A percentile compares a stretch with the other conserved stretches of the same genome.
Evolutionary conservation across 2,329 filamentous ascomycete species (phyloP).

Genomic region (Talaromyces sp.): DNA sequence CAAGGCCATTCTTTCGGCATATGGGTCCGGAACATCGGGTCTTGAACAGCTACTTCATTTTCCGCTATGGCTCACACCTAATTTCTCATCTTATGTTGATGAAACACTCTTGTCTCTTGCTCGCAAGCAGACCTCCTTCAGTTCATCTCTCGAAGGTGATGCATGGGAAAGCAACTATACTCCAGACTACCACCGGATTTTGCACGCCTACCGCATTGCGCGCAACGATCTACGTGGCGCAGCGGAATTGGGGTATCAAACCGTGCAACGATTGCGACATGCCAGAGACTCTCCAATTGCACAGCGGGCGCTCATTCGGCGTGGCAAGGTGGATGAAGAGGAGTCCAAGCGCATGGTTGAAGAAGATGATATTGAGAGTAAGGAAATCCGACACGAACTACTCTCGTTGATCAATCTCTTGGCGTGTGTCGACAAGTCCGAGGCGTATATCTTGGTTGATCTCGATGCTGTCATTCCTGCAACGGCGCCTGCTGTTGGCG

Average conservation of each 20-base stretch:
- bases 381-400: conserved; percentile 64
- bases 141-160: conserved; percentile 37
- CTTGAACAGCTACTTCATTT: conserved; percentile 66
- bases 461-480: conserved; percentile 30
- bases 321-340: conserved; percentile 30
- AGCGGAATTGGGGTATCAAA: conserved; percentile 55
- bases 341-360: conserved; percentile 29
- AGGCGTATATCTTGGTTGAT: conserved; percentile 68
- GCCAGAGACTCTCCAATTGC: conserved; percentile 33
- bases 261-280: conserved; percentile 50
- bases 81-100: conserved; percentile 74
- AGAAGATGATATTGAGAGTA: conserved; percentile 49
- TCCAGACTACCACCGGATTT: conserved; percentile 77
- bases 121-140: conserved; percentile 63
- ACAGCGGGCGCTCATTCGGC: conserved; percentile 36
- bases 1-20: conserved; percentile 42
- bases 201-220: conserved; percentile 86
- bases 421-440: conserved; percentile 75
- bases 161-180: conserved; percentile 32
- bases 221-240: conserved; percentile 82
- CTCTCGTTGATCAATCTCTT: conserved; percentile 90
- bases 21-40: conserved; percentile 37
- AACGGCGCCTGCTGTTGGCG: conserved; percentile 8
- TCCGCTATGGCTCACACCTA: conserved; percentile 62
- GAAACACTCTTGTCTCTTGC: conserved; percentile 70